These are phyloP conservation scores for Mycosphaerella sp. DNA, from an alignment of 2,329 filamentous ascomycete genomes.

Conservation along the genomic window DNA sequence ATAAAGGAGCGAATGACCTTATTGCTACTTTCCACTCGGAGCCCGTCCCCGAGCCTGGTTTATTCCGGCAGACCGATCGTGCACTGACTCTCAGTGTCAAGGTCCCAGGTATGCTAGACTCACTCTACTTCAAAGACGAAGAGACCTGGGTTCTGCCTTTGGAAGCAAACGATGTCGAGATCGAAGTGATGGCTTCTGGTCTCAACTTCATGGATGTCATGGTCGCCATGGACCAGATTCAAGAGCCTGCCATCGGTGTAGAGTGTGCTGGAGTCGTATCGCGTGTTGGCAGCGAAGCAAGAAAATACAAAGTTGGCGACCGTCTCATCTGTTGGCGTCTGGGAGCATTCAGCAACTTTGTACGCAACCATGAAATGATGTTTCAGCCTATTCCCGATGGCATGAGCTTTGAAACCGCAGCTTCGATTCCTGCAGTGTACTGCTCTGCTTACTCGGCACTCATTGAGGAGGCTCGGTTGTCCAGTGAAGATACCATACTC, in stretches of 20 bases:
- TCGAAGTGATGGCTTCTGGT: slow-evolving; percentile 22
- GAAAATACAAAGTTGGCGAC: slow-evolving; percentile 13
- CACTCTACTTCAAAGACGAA: slow-evolving; percentile 21
- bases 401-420: slow-evolving; percentile 22
- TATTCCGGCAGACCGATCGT: neutral
- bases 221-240: slow-evolving; percentile 18
- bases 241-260: slow-evolving; percentile 9
- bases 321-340: slow-evolving; percentile 10
- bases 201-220: slow-evolving; percentile 26
- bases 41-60: neutral
- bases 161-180: slow-evolving; percentile 18
- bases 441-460: slow-evolving; percentile 29
- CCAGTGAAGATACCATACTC: slow-evolving; percentile 32
- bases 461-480: slow-evolving; percentile 26
- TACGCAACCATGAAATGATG: slow-evolving; percentile 5
- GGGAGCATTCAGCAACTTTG: slow-evolving; percentile 14
- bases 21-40: neutral
- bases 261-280: slow-evolving; percentile 13
- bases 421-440: slow-evolving; percentile 23
- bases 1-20: neutral
- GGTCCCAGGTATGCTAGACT: slow-evolving; percentile 23
- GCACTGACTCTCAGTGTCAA: neutral
- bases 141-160: slow-evolving; percentile 14
- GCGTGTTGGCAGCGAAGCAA: slow-evolving; percentile 13
- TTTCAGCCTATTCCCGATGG: slow-evolving; percentile 14